Conservation (phyloP, 2,329 filamentous ascomycete genomes). For the Diaporthe eres region DNA sequence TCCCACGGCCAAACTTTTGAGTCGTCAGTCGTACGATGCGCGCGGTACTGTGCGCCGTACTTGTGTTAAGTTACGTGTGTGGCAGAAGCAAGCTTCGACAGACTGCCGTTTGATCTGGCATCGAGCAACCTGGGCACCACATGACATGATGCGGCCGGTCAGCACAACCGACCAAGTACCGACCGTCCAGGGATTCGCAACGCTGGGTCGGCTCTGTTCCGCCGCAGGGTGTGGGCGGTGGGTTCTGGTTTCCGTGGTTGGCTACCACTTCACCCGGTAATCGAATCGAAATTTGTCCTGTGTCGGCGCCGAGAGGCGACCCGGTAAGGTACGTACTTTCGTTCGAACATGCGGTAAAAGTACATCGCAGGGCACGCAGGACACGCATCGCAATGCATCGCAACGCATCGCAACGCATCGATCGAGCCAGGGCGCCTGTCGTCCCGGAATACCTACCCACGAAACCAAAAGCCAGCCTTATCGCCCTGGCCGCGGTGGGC, state of each 20-base stretch:
- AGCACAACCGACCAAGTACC: not conserved
- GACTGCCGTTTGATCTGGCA: slow-evolving; percentile 15
- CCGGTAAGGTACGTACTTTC: not conserved
- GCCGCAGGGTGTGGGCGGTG: not conserved
- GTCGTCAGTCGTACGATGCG: not conserved
- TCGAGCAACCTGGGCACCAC: slow-evolving; percentile 13
- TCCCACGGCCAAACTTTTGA: not conserved
- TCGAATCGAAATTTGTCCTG: not conserved
- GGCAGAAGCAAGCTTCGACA: slow-evolving; percentile 18
- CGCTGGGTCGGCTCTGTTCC: slow-evolving; percentile 13
- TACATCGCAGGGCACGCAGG: not conserved
- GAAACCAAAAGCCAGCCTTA: slow-evolving; percentile 34
- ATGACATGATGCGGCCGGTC: slow-evolving; percentile 21
- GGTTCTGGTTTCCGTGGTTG: not conserved
- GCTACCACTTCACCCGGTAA: not conserved
- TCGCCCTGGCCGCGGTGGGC: slow-evolving; percentile 18
- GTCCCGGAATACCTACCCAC: slow-evolving; percentile 22
- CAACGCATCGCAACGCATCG: slow-evolving; percentile 11
- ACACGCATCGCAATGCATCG: not conserved
- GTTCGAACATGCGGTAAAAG: not conserved
- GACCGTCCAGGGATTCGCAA: slow-evolving; percentile 8
- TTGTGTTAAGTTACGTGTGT: not conserved
- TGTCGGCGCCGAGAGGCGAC: not conserved
- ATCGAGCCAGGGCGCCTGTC: slow-evolving; percentile 12
- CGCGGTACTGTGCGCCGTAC: not conserved